These are phyloP conservation scores for Xylariaceae sp. DNA, from an alignment of 2,329 filamentous ascomycete genomes.

Conservation along the genomic window DNA sequence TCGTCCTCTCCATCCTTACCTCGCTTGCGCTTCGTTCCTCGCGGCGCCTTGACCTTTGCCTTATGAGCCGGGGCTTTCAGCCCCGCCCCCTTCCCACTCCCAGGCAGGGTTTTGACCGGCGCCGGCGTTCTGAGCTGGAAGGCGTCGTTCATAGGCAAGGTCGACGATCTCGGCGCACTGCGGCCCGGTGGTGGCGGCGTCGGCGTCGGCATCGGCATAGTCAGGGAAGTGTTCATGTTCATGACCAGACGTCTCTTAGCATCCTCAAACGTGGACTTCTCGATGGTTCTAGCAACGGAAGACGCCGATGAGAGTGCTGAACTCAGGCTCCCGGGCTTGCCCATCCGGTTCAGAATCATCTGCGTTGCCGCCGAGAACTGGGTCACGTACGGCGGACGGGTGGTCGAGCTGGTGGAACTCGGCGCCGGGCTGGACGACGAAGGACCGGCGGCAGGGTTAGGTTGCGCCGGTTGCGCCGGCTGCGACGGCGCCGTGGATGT, in stretches of 20 bases:
- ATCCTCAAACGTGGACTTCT: conserved; percentile 42
- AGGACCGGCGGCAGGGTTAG: neutral
- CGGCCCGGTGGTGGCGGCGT: neutral
- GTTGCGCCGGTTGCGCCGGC: conserved; percentile 3
- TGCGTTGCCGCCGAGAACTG: conserved; percentile 43
- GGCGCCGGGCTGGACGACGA: conserved; percentile 26
- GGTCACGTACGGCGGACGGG: conserved; percentile 38
- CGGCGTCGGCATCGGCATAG: conserved; percentile 40
- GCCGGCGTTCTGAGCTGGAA: conserved; percentile 32
- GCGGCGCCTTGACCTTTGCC: conserved; percentile 21
- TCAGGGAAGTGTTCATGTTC: conserved; percentile 44
- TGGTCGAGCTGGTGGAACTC: conserved; percentile 29
- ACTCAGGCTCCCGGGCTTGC: conserved; percentile 39
- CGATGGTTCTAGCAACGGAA: conserved; percentile 35
- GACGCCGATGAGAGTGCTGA: conserved; percentile 41
- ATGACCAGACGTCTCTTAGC: conserved; percentile 44
- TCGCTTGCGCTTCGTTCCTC: conserved; percentile 41
- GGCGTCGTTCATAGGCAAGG: conserved; percentile 24
- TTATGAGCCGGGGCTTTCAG: conserved; percentile 17
- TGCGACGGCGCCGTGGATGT: conserved; percentile 4
- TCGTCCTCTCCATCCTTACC: conserved; percentile 31
- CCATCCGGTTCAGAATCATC: conserved; percentile 45
- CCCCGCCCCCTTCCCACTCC: conserved; percentile 5
- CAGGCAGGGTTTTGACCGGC: conserved; percentile 5
- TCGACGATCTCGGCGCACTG: neutral